Conservation (phyloP, 371 early-diverging fungal genomes). For the Rhizopus sp. region DNA sequence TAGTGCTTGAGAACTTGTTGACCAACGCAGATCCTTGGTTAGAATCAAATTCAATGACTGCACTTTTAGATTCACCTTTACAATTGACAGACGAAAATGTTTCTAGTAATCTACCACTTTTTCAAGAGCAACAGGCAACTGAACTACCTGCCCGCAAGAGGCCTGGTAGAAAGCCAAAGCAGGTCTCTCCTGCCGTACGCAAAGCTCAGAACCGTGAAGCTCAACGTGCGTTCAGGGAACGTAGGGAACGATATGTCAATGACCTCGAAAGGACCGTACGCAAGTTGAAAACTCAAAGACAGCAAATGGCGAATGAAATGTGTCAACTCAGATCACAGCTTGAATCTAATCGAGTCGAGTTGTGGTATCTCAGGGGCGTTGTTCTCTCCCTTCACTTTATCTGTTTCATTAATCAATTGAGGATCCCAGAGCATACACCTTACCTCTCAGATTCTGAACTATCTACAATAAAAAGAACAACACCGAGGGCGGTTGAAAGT, state of each 20-base stretch:
- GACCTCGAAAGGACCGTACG: slow-evolving; percentile 65
- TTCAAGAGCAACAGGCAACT: background rate
- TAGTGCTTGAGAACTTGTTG: background rate
- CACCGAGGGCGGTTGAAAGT: slow-evolving; percentile 27
- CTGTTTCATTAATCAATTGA: slow-evolving; percentile 31
- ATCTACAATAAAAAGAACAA: slow-evolving; percentile 22
- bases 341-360: slow-evolving; percentile 58
- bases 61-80: background rate
- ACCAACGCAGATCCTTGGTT: background rate
- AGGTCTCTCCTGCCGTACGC: slow-evolving; percentile 62
- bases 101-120: background rate
- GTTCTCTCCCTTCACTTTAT: slow-evolving; percentile 49
- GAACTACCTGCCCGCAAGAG: slow-evolving; percentile 8
- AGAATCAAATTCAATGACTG: background rate
- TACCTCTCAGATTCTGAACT: slow-evolving; percentile 30
- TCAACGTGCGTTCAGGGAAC: slow-evolving; percentile 78
- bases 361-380: slow-evolving; percentile 52
- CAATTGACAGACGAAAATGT: background rate
- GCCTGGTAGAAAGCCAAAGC: slow-evolving; percentile 77
- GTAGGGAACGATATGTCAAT: slow-evolving; percentile 69
- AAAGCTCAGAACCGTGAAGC: slow-evolving; percentile 80
- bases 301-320: slow-evolving; percentile 42
- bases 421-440: slow-evolving; percentile 39
- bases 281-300: slow-evolving; percentile 54
- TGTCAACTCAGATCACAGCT: slow-evolving; percentile 41